Evolutionary conservation across 2,329 filamentous ascomycete genomes (phyloP).

Genomic region (Cladosporium sp.): DNA sequence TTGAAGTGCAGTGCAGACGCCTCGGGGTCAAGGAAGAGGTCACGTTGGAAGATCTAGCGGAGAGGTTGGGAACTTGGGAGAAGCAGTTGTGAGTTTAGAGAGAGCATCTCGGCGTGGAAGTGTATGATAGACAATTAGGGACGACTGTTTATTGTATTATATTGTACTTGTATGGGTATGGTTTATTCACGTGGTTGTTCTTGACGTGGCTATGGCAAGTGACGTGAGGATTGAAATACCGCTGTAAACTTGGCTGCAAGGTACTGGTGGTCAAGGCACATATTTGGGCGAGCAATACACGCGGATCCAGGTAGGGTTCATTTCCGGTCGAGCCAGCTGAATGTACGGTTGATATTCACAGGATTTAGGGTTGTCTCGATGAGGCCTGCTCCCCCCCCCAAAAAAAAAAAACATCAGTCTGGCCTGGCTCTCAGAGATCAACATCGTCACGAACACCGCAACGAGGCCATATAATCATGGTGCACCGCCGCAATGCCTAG

Average conservation of each 20-base stretch:
- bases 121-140: background rate
- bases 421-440: background rate
- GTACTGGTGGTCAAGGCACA: no score
- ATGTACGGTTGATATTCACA: no score
- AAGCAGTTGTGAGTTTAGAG: background rate
- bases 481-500: background rate
- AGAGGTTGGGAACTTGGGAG: background rate
- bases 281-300: no score
- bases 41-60: constrained; percentile 14
- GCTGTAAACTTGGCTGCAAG: no score
- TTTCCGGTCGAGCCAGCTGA: background rate
- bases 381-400: no score
- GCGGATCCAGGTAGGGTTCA: no score
- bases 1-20: constrained; percentile 77
- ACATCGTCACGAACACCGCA: background rate
- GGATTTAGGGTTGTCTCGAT: no score
- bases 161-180: background rate
- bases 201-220: background rate
- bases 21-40: constrained; percentile 61
- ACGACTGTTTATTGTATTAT: background rate
- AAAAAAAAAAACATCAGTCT: background rate
- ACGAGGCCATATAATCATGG: background rate
- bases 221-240: background rate
- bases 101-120: background rate
- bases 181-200: background rate